phyloP scores from a whole-genome alignment of 495 filamentous ascomycete species.

The Aspergillus carlsbadensis region DNA sequence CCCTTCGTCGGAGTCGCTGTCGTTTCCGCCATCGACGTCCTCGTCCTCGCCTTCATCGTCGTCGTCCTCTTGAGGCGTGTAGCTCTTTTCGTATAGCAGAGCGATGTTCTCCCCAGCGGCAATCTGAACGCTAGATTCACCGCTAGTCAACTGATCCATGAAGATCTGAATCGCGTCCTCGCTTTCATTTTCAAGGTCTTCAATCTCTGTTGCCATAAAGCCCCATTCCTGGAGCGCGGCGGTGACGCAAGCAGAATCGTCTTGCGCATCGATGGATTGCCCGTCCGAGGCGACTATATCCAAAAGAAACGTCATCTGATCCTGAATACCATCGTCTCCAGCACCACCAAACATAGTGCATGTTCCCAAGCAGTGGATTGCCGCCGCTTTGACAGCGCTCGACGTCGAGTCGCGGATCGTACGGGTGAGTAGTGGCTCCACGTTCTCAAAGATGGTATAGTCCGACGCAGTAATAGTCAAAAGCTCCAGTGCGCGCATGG shows the following conservation, averaged over 20 bases:
- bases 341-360: constrained; percentile 80
- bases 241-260: constrained; percentile 72
- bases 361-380: constrained; percentile 72
- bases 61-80: constrained; percentile 60
- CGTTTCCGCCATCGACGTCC: constrained; percentile 52
- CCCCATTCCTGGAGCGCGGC: constrained; percentile 89
- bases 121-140: constrained; percentile 74
- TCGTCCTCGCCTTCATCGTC: constrained; percentile 64
- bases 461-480: constrained; percentile 72
- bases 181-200: constrained; percentile 74
- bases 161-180: constrained; percentile 80
- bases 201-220: constrained; percentile 76
- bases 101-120: constrained; percentile 90
- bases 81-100: constrained; percentile 81
- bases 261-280: constrained; percentile 66
- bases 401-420: constrained; percentile 70
- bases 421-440: constrained; percentile 63
- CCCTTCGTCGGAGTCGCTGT: constrained; percentile 49
- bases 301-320: constrained; percentile 78
- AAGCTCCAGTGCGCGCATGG: constrained; percentile 72
- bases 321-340: constrained; percentile 63
- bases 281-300: constrained; percentile 89
- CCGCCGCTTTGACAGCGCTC: constrained; percentile 63
- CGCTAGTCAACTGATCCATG: constrained; percentile 83
- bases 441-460: constrained; percentile 66